Conservation (phyloP, 2,329 filamentous ascomycete species). For the Capronia americana region DNA sequence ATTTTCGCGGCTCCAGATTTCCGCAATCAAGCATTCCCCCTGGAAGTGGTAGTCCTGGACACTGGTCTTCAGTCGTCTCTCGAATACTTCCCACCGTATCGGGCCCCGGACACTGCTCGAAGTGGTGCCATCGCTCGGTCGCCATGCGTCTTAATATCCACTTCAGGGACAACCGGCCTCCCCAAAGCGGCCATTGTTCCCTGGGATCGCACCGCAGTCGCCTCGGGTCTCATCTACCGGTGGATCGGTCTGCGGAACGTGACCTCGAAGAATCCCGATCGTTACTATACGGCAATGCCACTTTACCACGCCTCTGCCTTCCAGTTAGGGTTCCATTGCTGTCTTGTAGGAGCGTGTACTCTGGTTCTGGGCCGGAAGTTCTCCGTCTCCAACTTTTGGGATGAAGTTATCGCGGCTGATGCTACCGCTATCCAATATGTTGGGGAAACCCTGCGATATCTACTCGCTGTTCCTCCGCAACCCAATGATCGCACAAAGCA, state of each 20-base stretch:
- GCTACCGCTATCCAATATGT: constrained; percentile 79
- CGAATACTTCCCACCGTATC: constrained; percentile 51
- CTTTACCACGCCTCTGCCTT: constrained; percentile 84
- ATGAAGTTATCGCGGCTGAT: constrained; percentile 69
- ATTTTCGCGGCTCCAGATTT: constrained; percentile 51
- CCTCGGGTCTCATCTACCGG: constrained; percentile 58
- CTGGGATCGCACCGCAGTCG: constrained; percentile 45
- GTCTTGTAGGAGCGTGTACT: constrained; percentile 67
- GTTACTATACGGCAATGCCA: constrained; percentile 85
- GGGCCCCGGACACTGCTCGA: constrained; percentile 65
- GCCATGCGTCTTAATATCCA: constrained; percentile 83
- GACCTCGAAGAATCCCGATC: constrained; percentile 60
- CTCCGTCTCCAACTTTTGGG: constrained; percentile 73
- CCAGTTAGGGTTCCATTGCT: constrained; percentile 70
- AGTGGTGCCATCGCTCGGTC: constrained; percentile 58
- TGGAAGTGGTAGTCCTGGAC: constrained; percentile 69
- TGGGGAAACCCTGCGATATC: constrained; percentile 76
- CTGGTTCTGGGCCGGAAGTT: constrained; percentile 77
- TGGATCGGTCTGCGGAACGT: constrained; percentile 61
- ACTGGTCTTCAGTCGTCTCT: constrained; percentile 59
- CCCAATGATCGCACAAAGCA: constrained; percentile 72
- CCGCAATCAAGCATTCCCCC: constrained; percentile 46
- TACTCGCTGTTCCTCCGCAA: constrained; percentile 71
- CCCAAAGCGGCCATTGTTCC: constrained; percentile 77
- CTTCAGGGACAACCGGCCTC: constrained; percentile 86